A percentile compares a stretch with the other conserved stretches of the same genome.
phyloP scores from a whole-genome alignment of 805 yeast genomes.

The Candida orba region DNA sequence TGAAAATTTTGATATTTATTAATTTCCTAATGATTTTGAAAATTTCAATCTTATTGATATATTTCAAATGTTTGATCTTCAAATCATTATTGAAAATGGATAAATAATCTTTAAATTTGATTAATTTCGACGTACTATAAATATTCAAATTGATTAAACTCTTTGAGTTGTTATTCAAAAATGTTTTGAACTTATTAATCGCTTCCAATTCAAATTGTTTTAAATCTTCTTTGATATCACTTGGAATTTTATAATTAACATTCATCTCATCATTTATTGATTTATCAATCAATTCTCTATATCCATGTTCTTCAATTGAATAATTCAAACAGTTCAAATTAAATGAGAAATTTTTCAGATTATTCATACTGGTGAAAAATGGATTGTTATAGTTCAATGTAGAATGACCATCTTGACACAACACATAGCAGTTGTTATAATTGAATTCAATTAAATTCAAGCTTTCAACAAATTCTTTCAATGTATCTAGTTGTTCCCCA shows the following conservation, averaged over 20 bases:
- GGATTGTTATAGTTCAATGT: not conserved
- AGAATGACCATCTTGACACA: not conserved
- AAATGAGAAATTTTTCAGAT: not conserved
- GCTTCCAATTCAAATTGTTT: no score
- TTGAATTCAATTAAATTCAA: not conserved
- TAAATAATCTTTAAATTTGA: no score
- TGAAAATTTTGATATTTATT: slow-evolving; percentile 10
- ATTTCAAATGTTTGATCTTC: not conserved
- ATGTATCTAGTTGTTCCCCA: not conserved
- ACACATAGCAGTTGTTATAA: slow-evolving; percentile 2
- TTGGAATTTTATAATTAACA: no score
- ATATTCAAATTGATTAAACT: no score
- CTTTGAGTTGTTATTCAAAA: no score
- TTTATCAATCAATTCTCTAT: not conserved
- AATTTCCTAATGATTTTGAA: slow-evolving; percentile 6
- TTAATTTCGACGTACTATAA: no score
- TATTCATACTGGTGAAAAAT: not conserved
- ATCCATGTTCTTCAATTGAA: not conserved
- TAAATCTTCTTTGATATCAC: no score
- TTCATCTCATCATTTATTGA: not conserved
- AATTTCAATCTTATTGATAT: slow-evolving; percentile 4
- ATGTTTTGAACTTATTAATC: no score
- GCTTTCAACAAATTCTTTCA: not conserved
- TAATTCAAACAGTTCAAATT: not conserved
- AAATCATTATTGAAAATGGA: not conserved